phyloP scores from a whole-genome alignment of 768 basidiomycete genomes.

The Mycena rebaudengoi region DNA sequence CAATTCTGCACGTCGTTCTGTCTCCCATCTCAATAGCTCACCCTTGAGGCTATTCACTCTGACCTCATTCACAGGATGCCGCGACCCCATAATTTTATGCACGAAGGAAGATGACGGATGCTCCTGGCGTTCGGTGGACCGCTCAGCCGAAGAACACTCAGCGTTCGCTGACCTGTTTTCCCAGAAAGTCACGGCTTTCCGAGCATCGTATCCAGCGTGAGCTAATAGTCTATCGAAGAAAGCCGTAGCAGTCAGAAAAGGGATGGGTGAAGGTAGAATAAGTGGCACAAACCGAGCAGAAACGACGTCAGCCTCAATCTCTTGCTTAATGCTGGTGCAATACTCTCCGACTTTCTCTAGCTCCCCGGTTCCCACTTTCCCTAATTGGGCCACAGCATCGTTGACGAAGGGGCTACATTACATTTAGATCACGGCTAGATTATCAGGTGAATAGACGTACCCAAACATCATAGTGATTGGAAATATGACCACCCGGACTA shows the following conservation, averaged over 20 bases:
- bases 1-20: constrained; percentile 48
- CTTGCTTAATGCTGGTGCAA: constrained; percentile 84
- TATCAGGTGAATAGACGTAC: constrained; percentile 1
- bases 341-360: constrained; percentile 74
- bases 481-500: constrained; percentile 82
- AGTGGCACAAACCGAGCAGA: constrained; percentile 71
- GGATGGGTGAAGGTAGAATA: neutral
- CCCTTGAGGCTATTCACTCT: constrained; percentile 66
- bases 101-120: constrained; percentile 37
- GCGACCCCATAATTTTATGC: constrained; percentile 59
- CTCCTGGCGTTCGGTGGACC: constrained; percentile 30
- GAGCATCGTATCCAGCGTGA: constrained; percentile 90
- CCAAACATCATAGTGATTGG: constrained; percentile 92
- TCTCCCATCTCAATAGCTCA: constrained; percentile 80
- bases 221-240: constrained; percentile 75
- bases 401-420: constrained; percentile 91
- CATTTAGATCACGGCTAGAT: too few relatives aligned
- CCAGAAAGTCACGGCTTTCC: constrained; percentile 86
- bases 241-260: constrained; percentile 13
- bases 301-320: constrained; percentile 93
- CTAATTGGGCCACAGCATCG: constrained; percentile 87
- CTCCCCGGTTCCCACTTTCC: constrained; percentile 80
- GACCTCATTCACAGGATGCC: constrained; percentile 75
- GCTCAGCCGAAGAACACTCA: constrained; percentile 53
- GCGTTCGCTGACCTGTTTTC: constrained; percentile 60